Evolutionary conservation across 2,329 filamentous ascomycete genomes (phyloP), one percentile per base, ranked within the genome.

Genomic region (Fusarium sp.): DNA sequence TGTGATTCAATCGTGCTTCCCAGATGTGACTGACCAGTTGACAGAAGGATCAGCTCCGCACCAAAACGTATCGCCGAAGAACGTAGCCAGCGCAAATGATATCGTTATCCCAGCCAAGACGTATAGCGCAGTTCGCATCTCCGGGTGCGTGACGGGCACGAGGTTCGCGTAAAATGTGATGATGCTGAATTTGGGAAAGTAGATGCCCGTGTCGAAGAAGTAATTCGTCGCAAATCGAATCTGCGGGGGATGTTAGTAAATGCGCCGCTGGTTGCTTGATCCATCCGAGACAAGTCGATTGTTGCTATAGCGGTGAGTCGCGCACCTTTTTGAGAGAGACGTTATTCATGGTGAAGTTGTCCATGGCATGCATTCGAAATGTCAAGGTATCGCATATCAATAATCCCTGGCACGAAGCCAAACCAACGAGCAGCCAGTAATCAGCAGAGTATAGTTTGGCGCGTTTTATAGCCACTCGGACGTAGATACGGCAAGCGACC

Each of bases 181-280:
- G 4, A 60, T 60, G 11, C 57, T 60, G 14, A 60, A 60, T 13
- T 60, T 60, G 0, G 57, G 57, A 22, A 60, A 60, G 32, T 60
- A 60, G 3, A 60, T 60, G 14, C 57, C 57, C 4, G 56, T 59
- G 3, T 60, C 57, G 20, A 60, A 60, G 6, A 60, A 60, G 2
- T 60, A 58, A 13, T 60, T 60, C 2, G 57, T 60, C 1, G 54
- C 55, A 3, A 60, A 60, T 3, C 57, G 44, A 4, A 59, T 44
- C 57, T 60, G 9, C 7, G 7, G 8, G 4, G 0, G 10, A 10
- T 7, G 27, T n/a, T 1, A 53, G 30, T 22, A 19, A 19, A 11
- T 17, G 2, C 14, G 6, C 3, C 9, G 4, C 15, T n/a, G 8
- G 17, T 9, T 17, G 15, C 10, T 25, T 6, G 25, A 25, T 8